These are phyloP conservation scores for Agrostemma githago DNA, from an alignment of 148 eudicot genomes.

Conservation along the genomic window DNA sequence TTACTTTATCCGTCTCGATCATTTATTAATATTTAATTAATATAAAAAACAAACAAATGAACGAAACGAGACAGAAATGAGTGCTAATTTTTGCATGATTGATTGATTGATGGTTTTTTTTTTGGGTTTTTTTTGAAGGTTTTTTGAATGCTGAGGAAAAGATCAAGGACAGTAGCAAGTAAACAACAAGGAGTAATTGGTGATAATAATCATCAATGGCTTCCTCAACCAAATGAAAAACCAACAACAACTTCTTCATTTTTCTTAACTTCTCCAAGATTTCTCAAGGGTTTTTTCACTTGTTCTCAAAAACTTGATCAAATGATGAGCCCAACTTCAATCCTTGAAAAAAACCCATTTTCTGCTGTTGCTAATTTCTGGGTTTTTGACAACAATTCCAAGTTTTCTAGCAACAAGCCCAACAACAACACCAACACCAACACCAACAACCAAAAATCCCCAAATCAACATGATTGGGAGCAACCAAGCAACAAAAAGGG, in stretches of 20 bases:
- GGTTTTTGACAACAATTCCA: conserved; percentile 27
- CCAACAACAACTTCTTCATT: conserved; percentile 49
- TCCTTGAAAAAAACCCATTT: conserved; percentile 46
- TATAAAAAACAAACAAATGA: no score
- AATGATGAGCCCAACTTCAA: conserved; percentile 60
- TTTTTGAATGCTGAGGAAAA: conserved; percentile 56
- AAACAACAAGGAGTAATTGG: conserved; percentile 49
- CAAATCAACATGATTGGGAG: conserved; percentile 34
- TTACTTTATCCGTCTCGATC: neutral
- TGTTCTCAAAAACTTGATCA: conserved; percentile 28
- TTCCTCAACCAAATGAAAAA: conserved; percentile 36
- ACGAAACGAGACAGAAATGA: no score
- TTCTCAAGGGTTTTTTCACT: conserved; percentile 40
- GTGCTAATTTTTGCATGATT: neutral
- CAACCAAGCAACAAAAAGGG: conserved; percentile 35
- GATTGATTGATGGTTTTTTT: neutral
- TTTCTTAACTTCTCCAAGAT: conserved; percentile 52
- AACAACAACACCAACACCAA: conserved; percentile 7
- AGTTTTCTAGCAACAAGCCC: conserved; percentile 21
- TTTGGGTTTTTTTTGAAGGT: conserved; percentile 8
- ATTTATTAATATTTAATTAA: neutral
- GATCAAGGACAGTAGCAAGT: conserved; percentile 54
- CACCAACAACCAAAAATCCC: conserved; percentile 5
- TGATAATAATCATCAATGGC: conserved; percentile 42
- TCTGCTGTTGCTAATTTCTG: conserved; percentile 34